Evolutionary conservation across 83 land plant species (phyloP), one percentile per base, ranked within the genome.

Genomic region (Thuja plicata): DNA sequence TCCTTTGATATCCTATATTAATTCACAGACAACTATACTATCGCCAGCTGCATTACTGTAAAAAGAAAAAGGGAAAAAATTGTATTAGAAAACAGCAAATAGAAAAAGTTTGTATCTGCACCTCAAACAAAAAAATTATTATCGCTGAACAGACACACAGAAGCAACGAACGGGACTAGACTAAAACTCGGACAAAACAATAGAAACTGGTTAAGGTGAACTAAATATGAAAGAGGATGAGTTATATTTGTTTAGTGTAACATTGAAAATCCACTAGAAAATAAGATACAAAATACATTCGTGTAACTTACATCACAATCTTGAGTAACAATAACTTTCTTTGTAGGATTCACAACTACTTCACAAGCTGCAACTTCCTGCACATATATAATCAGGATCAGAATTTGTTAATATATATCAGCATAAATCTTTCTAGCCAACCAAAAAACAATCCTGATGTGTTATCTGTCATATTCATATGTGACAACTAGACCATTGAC

Each of bases 291-390:
- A 80, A 45, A 80, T 12, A 41, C 24, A 80, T 41, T 21, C 45
- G 24, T 80, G 43, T 24, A 80, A 80, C 84, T 80, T 43, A 80
- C 84, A 21, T 43, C 48, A 41, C 84, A 80, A 80, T 80, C 84
- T 43, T 80, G 84, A 27, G 46, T 24, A 80, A 80, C 46, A 80
- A 80, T 80, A 80, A 46, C n/a, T 80, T 80, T 48, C 43, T 80
- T 12, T 40, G 43, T 19, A 21, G 84, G 84, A 80, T 80, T 80
- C 84, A 80, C 84, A 6, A 80, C 84, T 21, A 80, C 84, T 80
- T 41, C 84, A 80, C 84, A 80, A 45, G 48, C 43, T 27, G 41
- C 43, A 41, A 41, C 84, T 80, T 80, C 40, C 84, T 80, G 84
- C 84, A 80, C 43, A 80, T 80, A 40, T 21, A 80, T 41, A 80